These are phyloP conservation scores for Nakazawaea populi DNA, from an alignment of 805 yeast species.

Conservation along the genomic window DNA sequence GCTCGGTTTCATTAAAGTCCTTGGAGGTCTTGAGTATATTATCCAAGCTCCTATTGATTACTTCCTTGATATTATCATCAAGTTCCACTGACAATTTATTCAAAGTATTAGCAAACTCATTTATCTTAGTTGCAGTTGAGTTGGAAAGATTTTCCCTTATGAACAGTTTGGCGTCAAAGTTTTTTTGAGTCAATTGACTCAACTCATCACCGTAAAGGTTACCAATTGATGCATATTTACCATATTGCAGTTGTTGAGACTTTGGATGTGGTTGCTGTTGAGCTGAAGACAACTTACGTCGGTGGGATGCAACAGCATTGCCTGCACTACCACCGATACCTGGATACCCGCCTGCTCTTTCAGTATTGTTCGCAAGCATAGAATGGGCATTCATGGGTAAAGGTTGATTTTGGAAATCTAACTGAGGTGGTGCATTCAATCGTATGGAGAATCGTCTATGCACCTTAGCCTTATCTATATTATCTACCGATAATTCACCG, in stretches of 20 bases:
- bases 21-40: conserved; percentile 54
- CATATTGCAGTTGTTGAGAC: conserved; percentile 6
- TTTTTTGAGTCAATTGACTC: conserved; percentile 30
- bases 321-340: not conserved
- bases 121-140: conserved; percentile 69
- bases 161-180: conserved; percentile 42
- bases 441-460: conserved; percentile 40
- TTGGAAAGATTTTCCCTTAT: conserved; percentile 47
- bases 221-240: conserved; percentile 4
- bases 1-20: conserved; percentile 58
- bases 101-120: conserved; percentile 56
- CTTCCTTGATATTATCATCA: conserved; percentile 50
- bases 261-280: conserved; percentile 10
- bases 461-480: conserved; percentile 18
- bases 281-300: conserved; percentile 2
- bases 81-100: conserved; percentile 42
- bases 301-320: not conserved
- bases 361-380: not conserved
- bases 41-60: conserved; percentile 57
- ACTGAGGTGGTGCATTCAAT: conserved; percentile 15
- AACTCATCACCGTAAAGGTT: conserved; percentile 16
- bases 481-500: not conserved
- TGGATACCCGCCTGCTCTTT: not conserved
- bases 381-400: conserved; percentile 20
- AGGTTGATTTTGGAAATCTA: conserved; percentile 17